Percentiles rank a stretch among this genome's conserved stretches.
Conservation (phyloP, 2,329 filamentous ascomycete genomes). For the Penicillium sp. region DNA sequence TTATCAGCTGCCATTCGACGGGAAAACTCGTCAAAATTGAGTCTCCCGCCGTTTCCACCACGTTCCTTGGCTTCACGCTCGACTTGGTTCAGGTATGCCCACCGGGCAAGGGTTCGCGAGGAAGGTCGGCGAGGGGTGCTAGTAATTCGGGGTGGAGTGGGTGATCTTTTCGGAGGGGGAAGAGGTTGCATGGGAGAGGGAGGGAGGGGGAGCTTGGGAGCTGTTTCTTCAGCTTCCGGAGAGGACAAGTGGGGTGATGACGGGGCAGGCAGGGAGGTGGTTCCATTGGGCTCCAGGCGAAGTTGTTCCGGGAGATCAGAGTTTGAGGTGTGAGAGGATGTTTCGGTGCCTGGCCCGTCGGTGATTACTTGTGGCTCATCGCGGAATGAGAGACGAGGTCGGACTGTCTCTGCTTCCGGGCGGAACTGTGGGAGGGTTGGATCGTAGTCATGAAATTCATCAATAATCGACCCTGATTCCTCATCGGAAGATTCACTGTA, state of each 20-base stretch:
- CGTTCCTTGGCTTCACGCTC: conserved; percentile 68
- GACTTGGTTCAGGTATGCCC: conserved; percentile 57
- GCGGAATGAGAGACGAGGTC: conserved; percentile 23
- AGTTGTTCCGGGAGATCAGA: conserved; percentile 32
- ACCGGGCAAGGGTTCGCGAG: conserved; percentile 44
- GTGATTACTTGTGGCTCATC: conserved; percentile 7
- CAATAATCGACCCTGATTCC: neutral
- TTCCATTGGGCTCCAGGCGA: conserved; percentile 40
- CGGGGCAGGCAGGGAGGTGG: conserved; percentile 33
- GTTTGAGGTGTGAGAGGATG: conserved; percentile 17
- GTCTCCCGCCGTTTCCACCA: conserved; percentile 71
- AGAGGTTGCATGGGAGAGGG: conserved; percentile 36
- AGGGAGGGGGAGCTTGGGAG: conserved; percentile 34
- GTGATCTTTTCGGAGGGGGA: conserved; percentile 25
- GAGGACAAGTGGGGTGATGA: conserved; percentile 32
- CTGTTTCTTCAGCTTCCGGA: conserved; percentile 34
- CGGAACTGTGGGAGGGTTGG: conserved; percentile 50
- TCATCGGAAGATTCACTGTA: conserved; percentile 4
- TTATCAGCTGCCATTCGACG: conserved; percentile 68
- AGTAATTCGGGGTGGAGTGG: conserved; percentile 16
- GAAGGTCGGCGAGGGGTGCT: conserved; percentile 26
- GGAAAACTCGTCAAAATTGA: conserved; percentile 79
- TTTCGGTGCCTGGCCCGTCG: neutral
- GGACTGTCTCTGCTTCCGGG: conserved; percentile 36
- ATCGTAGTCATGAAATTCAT: conserved; percentile 28